Conservation (phyloP, 1,284 basidiomycete species). For the Hymenochaete sp. region DNA sequence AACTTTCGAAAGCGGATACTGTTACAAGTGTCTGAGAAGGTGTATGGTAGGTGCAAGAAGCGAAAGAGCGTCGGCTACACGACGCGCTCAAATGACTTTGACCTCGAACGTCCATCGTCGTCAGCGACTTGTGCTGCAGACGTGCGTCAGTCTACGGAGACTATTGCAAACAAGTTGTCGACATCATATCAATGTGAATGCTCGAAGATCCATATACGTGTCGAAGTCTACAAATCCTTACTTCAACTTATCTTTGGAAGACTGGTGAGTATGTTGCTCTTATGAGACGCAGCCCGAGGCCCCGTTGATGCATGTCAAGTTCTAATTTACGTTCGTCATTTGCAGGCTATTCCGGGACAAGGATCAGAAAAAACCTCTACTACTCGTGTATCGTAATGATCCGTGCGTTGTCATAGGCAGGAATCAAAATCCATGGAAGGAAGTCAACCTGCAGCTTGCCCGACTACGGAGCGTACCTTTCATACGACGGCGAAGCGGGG, state of each 20-base stretch:
- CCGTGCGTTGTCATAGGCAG: constrained; percentile 93
- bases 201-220: constrained; percentile 60
- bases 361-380: constrained; percentile 54
- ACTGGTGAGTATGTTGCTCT: constrained; percentile 55
- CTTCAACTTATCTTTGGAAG: constrained; percentile 92
- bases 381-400: constrained; percentile 83
- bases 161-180: neutral
- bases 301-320: neutral
- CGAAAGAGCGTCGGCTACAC: too few relatives aligned
- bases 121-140: constrained; percentile 2
- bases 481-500: constrained; percentile 84
- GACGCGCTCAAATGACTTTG: constrained; percentile 12
- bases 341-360: constrained; percentile 79
- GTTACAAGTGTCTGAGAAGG: too few relatives aligned
- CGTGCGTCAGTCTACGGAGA: neutral
- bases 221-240: constrained; percentile 81
- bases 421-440: constrained; percentile 99
- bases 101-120: too few relatives aligned
- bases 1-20: too few relatives aligned
- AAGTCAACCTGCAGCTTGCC: constrained; percentile 69
- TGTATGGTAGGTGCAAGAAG: too few relatives aligned
- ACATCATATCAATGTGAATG: constrained; percentile 14
- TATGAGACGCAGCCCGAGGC: constrained; percentile 3
- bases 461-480: constrained; percentile 57
- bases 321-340: neutral